Evolutionary conservation across 345 rosid species (phyloP), one percentile per base, ranked within the genome.

Genomic region (Jatropha curcas): DNA sequence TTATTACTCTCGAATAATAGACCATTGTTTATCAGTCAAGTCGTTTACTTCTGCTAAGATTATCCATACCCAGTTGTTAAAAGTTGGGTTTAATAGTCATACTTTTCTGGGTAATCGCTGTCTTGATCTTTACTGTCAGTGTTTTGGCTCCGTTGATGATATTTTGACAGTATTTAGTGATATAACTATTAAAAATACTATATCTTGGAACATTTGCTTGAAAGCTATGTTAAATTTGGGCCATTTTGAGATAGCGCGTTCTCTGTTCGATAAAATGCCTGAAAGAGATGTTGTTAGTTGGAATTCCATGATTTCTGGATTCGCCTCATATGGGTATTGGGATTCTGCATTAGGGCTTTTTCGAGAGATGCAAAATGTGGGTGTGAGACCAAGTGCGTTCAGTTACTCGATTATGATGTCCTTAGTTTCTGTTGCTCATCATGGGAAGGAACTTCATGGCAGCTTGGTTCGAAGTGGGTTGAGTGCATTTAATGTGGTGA

Each of bases 81-180:
- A 89, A 80, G 76, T 81, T 58, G 93, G 95, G 10, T 71, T 85
- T n/a, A 30, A 75, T 72, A 56, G 72, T 60, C 79, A 65, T 51
- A 89, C 93, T 62, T 86, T 78, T 75, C 83, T 88, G 84, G 90
- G 88, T 30, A 93, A 91, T 68, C 92, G 89, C 1, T 91, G 86
- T 74, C 80, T 93, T 57, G 89, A 89, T 55, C 68, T 93, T 7
- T 93, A 91, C 80, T 83, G 83, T 22, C 73, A 77, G 50, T 65
- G 84, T 27, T 64, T 24, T 60, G 90, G 86, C 17, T 35, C 85
- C 39, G 24, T 72, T 68, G 4, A 65, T 71, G 88, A 86, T 77
- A 85, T 78, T 56, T 69, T 80, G 16, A 72, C 69, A 10, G 72
- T 81, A 37, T 87, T 91, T 72, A 84, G 76, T n/a, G 89, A 83